phyloP scores from a whole-genome alignment of 495 filamentous ascomycete genomes.

The Lichenothelia convexa region DNA sequence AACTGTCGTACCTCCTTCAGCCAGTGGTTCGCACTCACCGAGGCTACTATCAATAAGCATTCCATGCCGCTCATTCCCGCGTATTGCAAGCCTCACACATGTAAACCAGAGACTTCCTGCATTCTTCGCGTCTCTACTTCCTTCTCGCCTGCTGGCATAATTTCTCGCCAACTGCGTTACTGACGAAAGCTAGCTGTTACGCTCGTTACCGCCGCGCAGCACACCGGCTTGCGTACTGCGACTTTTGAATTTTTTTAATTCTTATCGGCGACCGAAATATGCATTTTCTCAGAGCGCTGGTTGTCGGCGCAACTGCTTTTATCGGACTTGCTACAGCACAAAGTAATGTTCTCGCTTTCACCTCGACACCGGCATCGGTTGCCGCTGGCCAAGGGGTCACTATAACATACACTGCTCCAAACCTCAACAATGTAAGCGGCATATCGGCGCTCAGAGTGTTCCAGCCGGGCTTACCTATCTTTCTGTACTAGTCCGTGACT shows the following conservation, averaged over 20 bases:
- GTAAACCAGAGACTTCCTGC: neutral
- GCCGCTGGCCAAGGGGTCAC: neutral
- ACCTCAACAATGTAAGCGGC: neutral
- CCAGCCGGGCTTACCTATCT: neutral
- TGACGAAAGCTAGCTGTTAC: neutral
- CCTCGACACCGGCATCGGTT: neutral
- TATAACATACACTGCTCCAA: neutral
- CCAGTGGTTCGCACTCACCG: too few species aligned
- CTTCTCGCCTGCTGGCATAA: neutral
- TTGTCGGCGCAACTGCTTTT: neutral
- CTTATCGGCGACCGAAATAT: too few species aligned
- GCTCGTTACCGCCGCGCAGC: neutral
- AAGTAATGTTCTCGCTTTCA: neutral
- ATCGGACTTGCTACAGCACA: neutral
- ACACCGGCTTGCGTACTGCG: neutral
- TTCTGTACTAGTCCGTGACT: slow-evolving; percentile 11
- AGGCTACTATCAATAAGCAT: too few species aligned
- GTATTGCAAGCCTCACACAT: neutral
- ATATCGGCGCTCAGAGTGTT: neutral
- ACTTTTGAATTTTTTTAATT: too few species aligned
- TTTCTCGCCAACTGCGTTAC: neutral
- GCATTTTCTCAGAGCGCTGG: neutral
- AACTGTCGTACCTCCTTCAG: too few species aligned
- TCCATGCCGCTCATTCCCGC: neutral
- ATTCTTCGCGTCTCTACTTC: neutral